Conservation (phyloP, 371 early-diverging fungal species). For the Syncephalis fuscata region DNA sequence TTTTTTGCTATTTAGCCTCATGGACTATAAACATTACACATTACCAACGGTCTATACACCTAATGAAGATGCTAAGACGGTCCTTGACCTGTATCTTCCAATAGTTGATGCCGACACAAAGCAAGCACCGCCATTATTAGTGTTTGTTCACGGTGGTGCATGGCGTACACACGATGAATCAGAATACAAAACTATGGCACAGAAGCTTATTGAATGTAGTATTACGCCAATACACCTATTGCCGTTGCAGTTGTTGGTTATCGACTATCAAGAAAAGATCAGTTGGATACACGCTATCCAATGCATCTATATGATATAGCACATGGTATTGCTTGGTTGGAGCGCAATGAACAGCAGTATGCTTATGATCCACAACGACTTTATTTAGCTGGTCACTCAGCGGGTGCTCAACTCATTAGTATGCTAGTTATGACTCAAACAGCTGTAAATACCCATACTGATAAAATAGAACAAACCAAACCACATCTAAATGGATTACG, state of each 20-base stretch:
- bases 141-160: constrained; percentile 70
- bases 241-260: no score
- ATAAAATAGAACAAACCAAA: constrained; percentile 3
- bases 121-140: constrained; percentile 25
- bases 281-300: no score
- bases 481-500: constrained; percentile 16
- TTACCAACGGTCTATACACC: no score
- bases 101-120: neutral
- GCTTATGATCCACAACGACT: constrained; percentile 21
- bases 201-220: constrained; percentile 28
- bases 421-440: constrained; percentile 34
- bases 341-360: constrained; percentile 8
- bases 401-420: constrained; percentile 54
- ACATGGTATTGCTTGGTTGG: constrained; percentile 25
- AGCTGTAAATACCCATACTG: constrained; percentile 13
- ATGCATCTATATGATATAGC: constrained; percentile 25
- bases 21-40: no score
- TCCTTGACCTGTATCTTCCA: no score
- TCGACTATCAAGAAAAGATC: no score
- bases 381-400: constrained; percentile 65
- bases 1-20: no score
- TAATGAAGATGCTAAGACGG: no score
- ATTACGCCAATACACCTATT: no score
- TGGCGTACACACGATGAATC: constrained; percentile 65
- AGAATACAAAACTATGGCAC: constrained; percentile 18